Percentiles rank a stretch among this genome's conserved stretches.
These are phyloP conservation scores for Trichopus zeylanicus DNA, from an alignment of 116 monocot genomes.

Conservation along the genomic window DNA sequence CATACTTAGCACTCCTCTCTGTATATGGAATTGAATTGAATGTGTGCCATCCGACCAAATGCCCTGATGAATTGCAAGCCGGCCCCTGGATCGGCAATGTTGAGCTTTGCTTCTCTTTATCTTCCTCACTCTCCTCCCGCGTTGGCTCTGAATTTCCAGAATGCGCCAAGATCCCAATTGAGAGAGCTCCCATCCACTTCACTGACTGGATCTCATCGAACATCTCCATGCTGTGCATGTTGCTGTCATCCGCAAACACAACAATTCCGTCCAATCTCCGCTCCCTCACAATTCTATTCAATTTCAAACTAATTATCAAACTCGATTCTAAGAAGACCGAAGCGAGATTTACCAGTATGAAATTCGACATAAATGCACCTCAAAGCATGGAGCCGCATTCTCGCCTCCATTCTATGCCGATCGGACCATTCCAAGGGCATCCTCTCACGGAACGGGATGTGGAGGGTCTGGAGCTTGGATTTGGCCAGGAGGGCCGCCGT, in stretches of 20 bases:
- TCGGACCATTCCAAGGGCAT: constrained; percentile 63
- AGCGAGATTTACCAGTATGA: background rate
- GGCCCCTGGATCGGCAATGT: constrained; percentile 84
- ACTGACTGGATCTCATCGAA: constrained; percentile 90
- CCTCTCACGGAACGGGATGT: constrained; percentile 41
- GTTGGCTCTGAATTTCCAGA: constrained; percentile 26
- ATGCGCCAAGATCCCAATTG: constrained; percentile 72
- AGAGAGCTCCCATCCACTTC: constrained; percentile 68
- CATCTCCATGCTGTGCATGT: constrained; percentile 83
- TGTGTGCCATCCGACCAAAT: constrained; percentile 75
- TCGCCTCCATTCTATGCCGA: constrained; percentile 55
- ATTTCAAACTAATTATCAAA: background rate
- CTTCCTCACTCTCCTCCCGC: constrained; percentile 8
- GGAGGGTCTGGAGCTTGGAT: constrained; percentile 40
- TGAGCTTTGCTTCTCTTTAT: constrained; percentile 38
- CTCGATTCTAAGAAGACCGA: background rate
- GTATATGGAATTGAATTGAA: constrained; percentile 59
- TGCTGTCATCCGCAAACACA: constrained; percentile 81
- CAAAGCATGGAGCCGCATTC: constrained; percentile 78
- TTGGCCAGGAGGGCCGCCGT: constrained; percentile 35
- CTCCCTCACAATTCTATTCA: constrained; percentile 69
- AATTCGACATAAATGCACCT: constrained; percentile 28
- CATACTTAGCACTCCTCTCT: constrained; percentile 28
- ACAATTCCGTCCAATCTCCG: constrained; percentile 72
- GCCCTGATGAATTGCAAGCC: constrained; percentile 74